These are phyloP conservation scores for Smittium culicis DNA, from an alignment of 371 early-diverging fungal species.

Conservation along the genomic window DNA sequence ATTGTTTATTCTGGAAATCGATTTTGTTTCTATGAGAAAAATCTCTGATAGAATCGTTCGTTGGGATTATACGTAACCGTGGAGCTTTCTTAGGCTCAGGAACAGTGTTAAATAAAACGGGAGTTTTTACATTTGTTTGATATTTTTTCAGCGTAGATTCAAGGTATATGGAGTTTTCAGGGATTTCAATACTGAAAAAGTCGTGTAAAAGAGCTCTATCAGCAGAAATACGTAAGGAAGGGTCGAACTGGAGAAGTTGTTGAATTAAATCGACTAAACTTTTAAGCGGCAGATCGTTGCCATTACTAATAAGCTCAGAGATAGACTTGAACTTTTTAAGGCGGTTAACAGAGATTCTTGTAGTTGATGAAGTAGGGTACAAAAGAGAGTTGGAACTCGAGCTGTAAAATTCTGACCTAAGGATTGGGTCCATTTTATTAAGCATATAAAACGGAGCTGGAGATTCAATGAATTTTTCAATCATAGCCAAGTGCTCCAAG, in stretches of 20 bases:
- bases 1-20: neutral
- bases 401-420: constrained; percentile 4
- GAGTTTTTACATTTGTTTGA: too few species aligned
- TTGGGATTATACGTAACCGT: neutral
- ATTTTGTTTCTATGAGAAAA: neutral
- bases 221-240: constrained; percentile 5
- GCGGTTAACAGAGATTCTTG: neutral
- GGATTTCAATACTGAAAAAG: constrained; percentile 7
- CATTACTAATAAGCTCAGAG: neutral
- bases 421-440: neutral
- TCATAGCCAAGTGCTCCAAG: constrained; percentile 97
- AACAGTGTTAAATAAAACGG: too few species aligned
- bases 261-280: constrained; percentile 6
- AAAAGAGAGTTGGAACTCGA: neutral
- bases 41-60: neutral
- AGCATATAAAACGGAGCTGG: constrained; percentile 43
- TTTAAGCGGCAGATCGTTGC: neutral
- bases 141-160: neutral
- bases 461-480: constrained; percentile 87
- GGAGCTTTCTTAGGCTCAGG: neutral
- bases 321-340: constrained; percentile 3
- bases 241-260: constrained; percentile 5
- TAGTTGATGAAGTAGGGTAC: neutral
- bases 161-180: neutral
- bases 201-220: constrained; percentile 1